Evolutionary conservation across 2,329 filamentous ascomycete genomes (phyloP).

Genomic region (Didymella keratinophila): DNA sequence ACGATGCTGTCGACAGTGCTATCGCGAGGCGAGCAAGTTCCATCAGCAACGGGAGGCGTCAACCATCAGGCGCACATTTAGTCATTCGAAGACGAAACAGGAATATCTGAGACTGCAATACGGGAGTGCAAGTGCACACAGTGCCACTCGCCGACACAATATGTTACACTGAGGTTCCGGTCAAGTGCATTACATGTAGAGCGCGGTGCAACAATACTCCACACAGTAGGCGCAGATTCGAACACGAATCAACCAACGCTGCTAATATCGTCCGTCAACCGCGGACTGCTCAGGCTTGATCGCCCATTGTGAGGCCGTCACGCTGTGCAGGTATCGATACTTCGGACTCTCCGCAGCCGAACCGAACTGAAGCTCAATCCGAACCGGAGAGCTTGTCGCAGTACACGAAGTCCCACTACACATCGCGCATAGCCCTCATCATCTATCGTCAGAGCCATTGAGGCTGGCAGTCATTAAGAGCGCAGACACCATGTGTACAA

Average conservation of each 20-base stretch:
- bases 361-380: background rate
- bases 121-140: background rate
- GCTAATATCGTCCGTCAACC: background rate
- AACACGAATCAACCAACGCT: background rate
- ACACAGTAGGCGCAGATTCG: background rate
- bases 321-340: background rate
- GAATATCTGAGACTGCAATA: conserved; percentile 2
- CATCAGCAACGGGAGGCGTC: background rate
- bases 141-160: conserved; percentile 2
- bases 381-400: background rate
- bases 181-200: background rate
- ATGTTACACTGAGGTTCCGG: conserved; percentile 15
- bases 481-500: background rate
- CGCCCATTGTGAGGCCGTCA: background rate
- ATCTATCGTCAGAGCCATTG: background rate
- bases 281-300: background rate
- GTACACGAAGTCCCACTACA: background rate
- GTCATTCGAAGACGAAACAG: background rate
- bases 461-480: background rate
- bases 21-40: background rate
- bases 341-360: conserved; percentile 20
- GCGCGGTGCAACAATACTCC: conserved; percentile 6
- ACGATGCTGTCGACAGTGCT: background rate
- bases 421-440: background rate
- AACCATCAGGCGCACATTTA: background rate